phyloP scores from a whole-genome alignment of 352 stramenopile genomes.

The Halophytophthora polymorphica region DNA sequence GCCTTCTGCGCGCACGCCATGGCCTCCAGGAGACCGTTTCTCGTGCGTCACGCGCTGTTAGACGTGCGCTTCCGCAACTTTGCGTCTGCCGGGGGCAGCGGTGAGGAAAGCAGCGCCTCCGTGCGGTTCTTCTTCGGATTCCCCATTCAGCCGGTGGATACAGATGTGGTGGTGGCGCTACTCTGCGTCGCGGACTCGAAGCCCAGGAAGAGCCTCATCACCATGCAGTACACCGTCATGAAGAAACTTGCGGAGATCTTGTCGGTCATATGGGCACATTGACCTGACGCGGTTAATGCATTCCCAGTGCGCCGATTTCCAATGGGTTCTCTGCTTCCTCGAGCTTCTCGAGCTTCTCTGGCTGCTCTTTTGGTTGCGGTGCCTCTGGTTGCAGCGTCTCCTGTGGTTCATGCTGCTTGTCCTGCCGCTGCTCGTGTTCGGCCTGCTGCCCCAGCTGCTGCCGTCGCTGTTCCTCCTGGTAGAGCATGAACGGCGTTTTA shows the following conservation, averaged over 20 bases:
- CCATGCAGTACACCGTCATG: slow-evolving; percentile 58
- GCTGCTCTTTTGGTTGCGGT: too few relatives aligned
- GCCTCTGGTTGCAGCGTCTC: too few relatives aligned
- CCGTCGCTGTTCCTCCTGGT: slow-evolving; percentile 15
- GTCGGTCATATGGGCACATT: slow-evolving; percentile 6
- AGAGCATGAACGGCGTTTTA: slow-evolving; percentile 24
- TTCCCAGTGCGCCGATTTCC: slow-evolving; percentile 6
- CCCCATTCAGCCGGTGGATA: slow-evolving; percentile 26
- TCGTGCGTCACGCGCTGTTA: slow-evolving; percentile 40
- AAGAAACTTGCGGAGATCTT: slow-evolving; percentile 39
- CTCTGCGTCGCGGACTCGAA: slow-evolving; percentile 46
- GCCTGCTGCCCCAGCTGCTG: too few relatives aligned
- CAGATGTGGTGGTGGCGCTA: slow-evolving; percentile 27
- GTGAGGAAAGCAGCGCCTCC: slow-evolving; percentile 11
- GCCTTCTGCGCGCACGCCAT: slow-evolving; percentile 42
- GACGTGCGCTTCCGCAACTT: slow-evolving; percentile 60
- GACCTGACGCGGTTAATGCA: slow-evolving; percentile 16
- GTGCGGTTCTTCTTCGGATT: slow-evolving; percentile 44
- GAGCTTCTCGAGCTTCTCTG: too few relatives aligned
- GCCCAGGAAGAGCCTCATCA: slow-evolving; percentile 46
- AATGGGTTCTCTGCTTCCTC: too few relatives aligned
- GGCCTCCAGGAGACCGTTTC: slow-evolving; percentile 28
- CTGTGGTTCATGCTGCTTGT: slow-evolving; percentile 5
- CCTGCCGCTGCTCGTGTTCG: slow-evolving; percentile 4
- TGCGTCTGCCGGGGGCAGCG: slow-evolving; percentile 23